Evolutionary conservation across 139 green algal genomes (phyloP), one percentile per base, ranked within the genome.

Genomic region (Chlamydomonas schloesseri): DNA sequence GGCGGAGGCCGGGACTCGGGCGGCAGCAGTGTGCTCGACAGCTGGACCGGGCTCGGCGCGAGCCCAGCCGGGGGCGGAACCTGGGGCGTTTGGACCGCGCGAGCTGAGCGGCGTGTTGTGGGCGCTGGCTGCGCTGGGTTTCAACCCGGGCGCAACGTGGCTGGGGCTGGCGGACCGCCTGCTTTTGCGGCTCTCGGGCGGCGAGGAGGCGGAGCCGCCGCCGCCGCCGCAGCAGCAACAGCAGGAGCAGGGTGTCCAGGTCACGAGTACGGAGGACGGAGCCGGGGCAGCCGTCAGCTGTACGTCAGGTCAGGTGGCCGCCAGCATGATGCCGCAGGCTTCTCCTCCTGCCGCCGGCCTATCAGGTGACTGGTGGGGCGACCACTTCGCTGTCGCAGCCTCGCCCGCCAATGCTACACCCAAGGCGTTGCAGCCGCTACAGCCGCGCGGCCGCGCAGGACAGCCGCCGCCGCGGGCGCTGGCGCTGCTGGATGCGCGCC

Each of bases 91-190:
- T 17, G 78, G 46, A 0, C 42, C 78, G 28, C 42, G 78, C 42
- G 78, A 84, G 78, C 62, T 84, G 64, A 53, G 42, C 18, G 31
- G 31, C 37, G 64, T 84, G 64, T 28, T 84, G 37, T 84, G 78
- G 78, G 42, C 64, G 24, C 28, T 84, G 14, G 64, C 78, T 5
- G 64, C 65, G 47, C 42, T 84, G 78, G 78, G 78, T 4, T 84
- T 75, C 78, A 29, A 17, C 5, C 78, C 78, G 20, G 64, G 64
- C 5, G 37, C 55, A 31, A 42, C 46, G 5, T 84, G 78, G 78
- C 1, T 84, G 42, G 36, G n/a, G 46, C 42, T 46, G 31, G 76
- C 58, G 14, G 26, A 23, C 8, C 24, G 14, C 24, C 57, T 26
- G 28, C 26, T 82, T 58, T 8, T 13, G 36, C 23, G 58, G n/a